These are phyloP conservation scores for Diaporthe citriasiana DNA, from an alignment of 2,329 filamentous ascomycete species.

Conservation along the genomic window DNA sequence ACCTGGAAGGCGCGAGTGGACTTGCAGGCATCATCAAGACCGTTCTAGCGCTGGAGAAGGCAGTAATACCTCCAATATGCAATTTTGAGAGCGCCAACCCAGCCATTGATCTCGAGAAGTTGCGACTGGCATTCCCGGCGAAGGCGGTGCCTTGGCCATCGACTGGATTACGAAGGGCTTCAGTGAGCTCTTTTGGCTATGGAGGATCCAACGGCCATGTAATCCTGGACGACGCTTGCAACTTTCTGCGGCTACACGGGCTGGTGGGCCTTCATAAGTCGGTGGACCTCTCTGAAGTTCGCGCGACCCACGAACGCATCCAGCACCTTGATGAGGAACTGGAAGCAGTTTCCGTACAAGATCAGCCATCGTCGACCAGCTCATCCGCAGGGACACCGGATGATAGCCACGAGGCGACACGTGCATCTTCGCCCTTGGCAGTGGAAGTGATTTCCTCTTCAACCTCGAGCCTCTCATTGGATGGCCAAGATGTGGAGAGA, in stretches of 20 bases:
- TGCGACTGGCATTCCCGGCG: not conserved
- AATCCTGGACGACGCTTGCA: conserved; percentile 10
- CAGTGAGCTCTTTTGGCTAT: conserved; percentile 28
- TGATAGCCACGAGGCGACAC: not conserved
- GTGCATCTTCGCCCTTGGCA: not conserved
- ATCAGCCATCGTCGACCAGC: not conserved
- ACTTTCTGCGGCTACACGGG: conserved; percentile 2
- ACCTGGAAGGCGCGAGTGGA: conserved; percentile 64
- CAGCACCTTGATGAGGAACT: not conserved
- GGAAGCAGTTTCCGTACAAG: not conserved
- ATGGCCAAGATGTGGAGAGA: not conserved
- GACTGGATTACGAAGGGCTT: conserved; percentile 15
- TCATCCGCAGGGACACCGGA: not conserved
- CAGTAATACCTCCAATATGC: conserved; percentile 63
- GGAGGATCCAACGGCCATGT: conserved; percentile 30
- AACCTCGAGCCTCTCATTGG: not conserved
- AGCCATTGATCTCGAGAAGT: not conserved
- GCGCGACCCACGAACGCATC: not conserved
- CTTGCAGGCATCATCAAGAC: conserved; percentile 66
- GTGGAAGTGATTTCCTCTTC: not conserved
- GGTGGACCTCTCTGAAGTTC: not conserved
- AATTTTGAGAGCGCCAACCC: conserved; percentile 64
- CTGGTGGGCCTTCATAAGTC: conserved; percentile 10
- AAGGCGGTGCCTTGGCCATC: conserved; percentile 23
- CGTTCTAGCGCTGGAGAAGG: conserved; percentile 64